Base-by-base conservation (phyloP, 2,329 filamentous ascomycete genomes). In the Neonectria neomacrospora region DNA sequence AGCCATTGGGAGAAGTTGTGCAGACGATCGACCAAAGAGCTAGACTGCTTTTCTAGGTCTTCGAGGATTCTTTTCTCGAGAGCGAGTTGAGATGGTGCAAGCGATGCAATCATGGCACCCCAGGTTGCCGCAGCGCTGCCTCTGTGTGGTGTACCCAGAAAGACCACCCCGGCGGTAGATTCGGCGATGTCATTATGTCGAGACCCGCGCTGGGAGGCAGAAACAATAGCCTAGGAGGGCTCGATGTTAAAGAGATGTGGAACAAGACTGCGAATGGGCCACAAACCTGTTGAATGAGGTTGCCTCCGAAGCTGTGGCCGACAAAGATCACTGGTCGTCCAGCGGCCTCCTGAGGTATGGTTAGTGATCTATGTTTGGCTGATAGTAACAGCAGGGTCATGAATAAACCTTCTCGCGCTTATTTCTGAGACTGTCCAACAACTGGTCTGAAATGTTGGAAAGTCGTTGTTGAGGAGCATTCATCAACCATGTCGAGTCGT, bases 211-310 rank as follows among this genome's bases (percentile, higher is more conserved):
- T 18, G 26, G 7, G 45, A 48, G 45, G 45, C 45, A 11, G 26
- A 48, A 3, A 48, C 26, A n/a, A 48, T 48, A 2, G 26, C 45
- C 45, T 48, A 20, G 4, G 10, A 9, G 5, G 10, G 23, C 6
- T 10, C 10, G 3, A n/a, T 12, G 16, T 48, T 3, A 18, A 18
- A 2, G 3, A 3, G 9, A 18, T 9, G 2, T 30, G 23, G n/a
- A n/a, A 7, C 14, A 8, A 18, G 23, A 30, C 16, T 1, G 44
- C 3, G 3, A 6, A 48, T 11, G 44, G 42, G 12, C 3, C 30
- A 30, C 44, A 11, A 18, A 48, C 45, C 23, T 48, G 45, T 48
- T 48, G 23, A 9, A 48, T 48, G 16, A 48, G 45, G 45, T 48
- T 48, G 16, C 45, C 45, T 20, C 45, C 45, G 11, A 48, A 48